Base-by-base conservation (phyloP, 1,284 basidiomycete species). In the Pulchroboletus neoregius region DNA sequence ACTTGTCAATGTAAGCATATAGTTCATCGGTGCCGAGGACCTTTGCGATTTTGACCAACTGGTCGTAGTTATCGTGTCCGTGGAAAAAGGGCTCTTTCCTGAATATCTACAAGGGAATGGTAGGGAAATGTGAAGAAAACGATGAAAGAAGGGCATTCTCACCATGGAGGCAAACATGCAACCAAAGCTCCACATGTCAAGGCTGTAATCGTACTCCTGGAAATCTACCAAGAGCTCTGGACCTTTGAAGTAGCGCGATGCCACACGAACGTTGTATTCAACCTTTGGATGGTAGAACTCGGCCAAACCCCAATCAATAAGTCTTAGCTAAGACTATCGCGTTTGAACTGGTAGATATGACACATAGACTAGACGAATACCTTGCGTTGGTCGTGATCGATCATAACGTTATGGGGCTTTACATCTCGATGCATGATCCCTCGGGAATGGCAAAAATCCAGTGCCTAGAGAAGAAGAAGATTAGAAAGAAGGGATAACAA, bases 161-260 rank as follows among this genome's bases (percentile, higher is more conserved):
- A 93, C 92, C 93, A 98, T 96, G n/a, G 89, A 92, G 11, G 93
- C 93, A 68, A 97, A 97, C 92, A 97, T 98, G 69, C 95, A 98
- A 6, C 95, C 95, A 60, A 92, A 84, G 70, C 91, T 94, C 95
- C 95, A 98, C 91, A 99, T 93, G 68, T 99, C 95, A 56, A 94
- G 68, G 66, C 87, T 91, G 66, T 96, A 95, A 68, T 96, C 94
- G 62, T 96, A 98, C 68, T 96, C 93, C 67, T 97, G 94, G 74
- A 96, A 98, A 68, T 98, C 96, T 52, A 98, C 94, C 39, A 99
- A 76, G 48, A 99, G 75, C 68, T 99, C 95, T 4, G 96, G 96
- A 0, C 94, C 95, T 68, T 99, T 99, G 76, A 96, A 99, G 74
- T 98, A 98, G 52, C 95, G 82, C 36, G 91, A 94, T 12, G 95